Evolutionary conservation across 2,329 filamentous ascomycete genomes (phyloP).

Genomic region (Peltaster fructicola): DNA sequence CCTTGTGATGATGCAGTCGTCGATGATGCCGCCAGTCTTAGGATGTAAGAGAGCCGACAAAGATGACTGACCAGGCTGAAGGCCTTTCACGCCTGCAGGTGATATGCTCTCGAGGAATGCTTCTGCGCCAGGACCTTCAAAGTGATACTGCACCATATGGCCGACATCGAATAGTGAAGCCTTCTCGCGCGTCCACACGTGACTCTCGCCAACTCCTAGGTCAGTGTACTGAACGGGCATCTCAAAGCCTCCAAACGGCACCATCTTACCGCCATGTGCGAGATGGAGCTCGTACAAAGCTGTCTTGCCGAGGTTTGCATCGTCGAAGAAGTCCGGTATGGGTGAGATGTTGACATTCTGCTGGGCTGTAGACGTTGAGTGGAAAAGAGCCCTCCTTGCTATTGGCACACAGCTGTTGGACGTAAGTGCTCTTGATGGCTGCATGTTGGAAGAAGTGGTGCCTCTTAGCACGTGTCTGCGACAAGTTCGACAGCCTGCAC

Average conservation of each 20-base stretch:
- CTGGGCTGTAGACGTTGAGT: too few species aligned
- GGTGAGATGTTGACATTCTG: constrained; percentile 7
- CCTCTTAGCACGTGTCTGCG: too few species aligned
- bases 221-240: constrained; percentile 85
- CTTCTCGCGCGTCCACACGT: constrained; percentile 74
- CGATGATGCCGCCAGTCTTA: constrained; percentile 73
- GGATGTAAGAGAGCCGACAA: constrained; percentile 72
- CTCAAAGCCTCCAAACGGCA: constrained; percentile 80
- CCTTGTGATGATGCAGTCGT: constrained; percentile 81
- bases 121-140: constrained; percentile 63
- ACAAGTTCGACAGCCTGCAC: too few species aligned
- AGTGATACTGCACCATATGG: constrained; percentile 84
- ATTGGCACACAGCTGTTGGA: too few species aligned
- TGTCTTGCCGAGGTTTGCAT: constrained; percentile 29
- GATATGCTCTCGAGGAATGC: constrained; percentile 73
- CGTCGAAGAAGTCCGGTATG: constrained; percentile 15
- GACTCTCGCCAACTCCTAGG: constrained; percentile 63
- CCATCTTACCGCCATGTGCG: constrained; percentile 73
- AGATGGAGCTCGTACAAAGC: constrained; percentile 66
- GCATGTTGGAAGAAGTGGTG: too few species aligned
- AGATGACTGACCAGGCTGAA: constrained; percentile 53
- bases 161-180: constrained; percentile 89
- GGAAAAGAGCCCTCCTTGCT: too few species aligned
- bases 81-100: constrained; percentile 49
- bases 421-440: too few species aligned